Base-by-base conservation (phyloP, 176 grass and related monocot genomes). In the Aegilops speltoides region DNA sequence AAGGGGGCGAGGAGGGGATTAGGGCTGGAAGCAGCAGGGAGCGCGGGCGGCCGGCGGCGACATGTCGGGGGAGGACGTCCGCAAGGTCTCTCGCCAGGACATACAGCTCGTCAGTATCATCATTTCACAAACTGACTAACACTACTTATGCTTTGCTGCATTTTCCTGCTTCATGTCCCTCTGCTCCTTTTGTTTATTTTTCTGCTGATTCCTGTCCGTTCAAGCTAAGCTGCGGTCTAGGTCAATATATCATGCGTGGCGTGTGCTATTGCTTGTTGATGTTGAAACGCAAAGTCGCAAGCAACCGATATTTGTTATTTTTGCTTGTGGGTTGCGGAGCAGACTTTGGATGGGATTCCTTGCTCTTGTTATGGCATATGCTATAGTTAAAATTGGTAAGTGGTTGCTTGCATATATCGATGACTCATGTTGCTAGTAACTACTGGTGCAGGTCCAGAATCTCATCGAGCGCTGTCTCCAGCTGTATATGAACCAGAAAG, bases 401-500 rank as follows among this genome's bases (percentile, higher is more conserved):
- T 20, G 5, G 23, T 79, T 73, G 52, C 16, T 79, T 10, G 11
- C 14, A 15, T 73, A 11, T 15, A 29, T 54, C 5, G 13, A 29
- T 50, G 37, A 80, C n/a, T 54, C 31, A 12, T 80, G 61, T 68
- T 69, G 26, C 37, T 87, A 1, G 7, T 10, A 60, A 62, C 37
- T 61, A 2, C 14, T 85, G 26, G 32, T 77, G 61, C 89, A 99
- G 97, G 94, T 99, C 33, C 90, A 86, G 77, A 89, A 87, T 80
- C 90, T 96, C 77, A 99, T 99, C 34, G 77, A 90, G 77, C 72
- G 83, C 17, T 99, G 97, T 63, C 92, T 99, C 62, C 89, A 99
- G 83, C 77, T 90, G 13, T 99, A 99, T 77, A 99, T 99, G 97
- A 79, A 89, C 77, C 87, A 94, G 80, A 91, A 96, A 91, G 94